A percentile compares a stretch with the other conserved stretches of the same genome.
Evolutionary conservation across 352 stramenopile species (phyloP).

Genomic region (Thraustochytrium sp.): DNA sequence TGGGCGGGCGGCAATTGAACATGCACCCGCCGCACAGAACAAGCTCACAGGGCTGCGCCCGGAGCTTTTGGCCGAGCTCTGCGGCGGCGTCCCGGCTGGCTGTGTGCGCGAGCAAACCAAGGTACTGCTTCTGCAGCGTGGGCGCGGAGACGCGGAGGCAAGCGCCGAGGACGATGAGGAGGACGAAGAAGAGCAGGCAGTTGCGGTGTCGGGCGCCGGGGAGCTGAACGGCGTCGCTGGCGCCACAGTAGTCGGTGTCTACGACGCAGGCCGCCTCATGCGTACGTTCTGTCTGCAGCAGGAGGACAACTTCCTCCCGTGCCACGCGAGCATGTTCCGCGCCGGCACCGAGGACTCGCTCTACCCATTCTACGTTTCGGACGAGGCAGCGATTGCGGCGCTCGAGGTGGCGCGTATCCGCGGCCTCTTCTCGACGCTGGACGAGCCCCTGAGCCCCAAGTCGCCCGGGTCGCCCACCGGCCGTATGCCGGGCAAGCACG

Average conservation of each 20-base stretch:
- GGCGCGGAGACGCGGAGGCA: too few species aligned
- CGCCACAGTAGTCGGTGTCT: not conserved
- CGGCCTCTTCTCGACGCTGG: not conserved
- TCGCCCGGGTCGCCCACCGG: not conserved
- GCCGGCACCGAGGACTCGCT: not conserved
- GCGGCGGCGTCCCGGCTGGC: too few species aligned
- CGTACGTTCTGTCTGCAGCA: slow-evolving; percentile 20
- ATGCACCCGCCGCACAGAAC: not conserved
- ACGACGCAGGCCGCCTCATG: not conserved
- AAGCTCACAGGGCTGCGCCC: not conserved
- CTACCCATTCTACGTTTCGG: not conserved
- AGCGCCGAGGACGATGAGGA: too few species aligned
- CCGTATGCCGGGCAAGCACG: not conserved
- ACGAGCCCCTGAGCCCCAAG: not conserved
- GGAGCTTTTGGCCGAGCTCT: too few species aligned
- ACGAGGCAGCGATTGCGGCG: slow-evolving; percentile 16
- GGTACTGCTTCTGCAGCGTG: too few species aligned
- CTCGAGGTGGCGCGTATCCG: not conserved
- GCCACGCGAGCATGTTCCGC: not conserved
- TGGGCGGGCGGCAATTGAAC: not conserved
- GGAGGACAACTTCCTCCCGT: not conserved
- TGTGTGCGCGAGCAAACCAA: too few species aligned
- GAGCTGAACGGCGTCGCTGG: not conserved
- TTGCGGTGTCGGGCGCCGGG: too few species aligned
- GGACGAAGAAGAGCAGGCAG: too few species aligned